Evolutionary conservation across 2,329 filamentous ascomycete genomes (phyloP), one percentile per base, ranked within the genome.

Genomic region (Bipolaris sorokiniana): DNA sequence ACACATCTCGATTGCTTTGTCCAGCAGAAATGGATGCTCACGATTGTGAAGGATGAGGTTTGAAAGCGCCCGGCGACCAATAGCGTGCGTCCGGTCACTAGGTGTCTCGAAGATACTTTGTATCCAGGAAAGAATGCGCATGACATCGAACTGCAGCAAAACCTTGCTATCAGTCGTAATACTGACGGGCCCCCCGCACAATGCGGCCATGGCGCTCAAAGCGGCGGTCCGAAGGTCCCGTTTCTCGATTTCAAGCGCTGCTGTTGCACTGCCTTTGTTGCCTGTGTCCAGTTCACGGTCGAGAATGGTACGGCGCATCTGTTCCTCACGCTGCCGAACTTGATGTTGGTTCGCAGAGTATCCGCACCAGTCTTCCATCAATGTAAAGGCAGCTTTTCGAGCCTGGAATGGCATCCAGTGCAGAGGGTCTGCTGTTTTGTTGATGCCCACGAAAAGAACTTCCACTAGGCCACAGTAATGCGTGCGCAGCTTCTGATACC

Each of bases 321-420:
- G 90, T 60, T 96, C 90, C 76, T 97, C 93, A 59, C 92, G 85
- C 56, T 89, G 88, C 5, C 88, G 86, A 38, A 97, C 90, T 63
- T 96, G 90, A 13, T 80, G 83, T 72, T 96, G 92, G 63, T 97
- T 97, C 0, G 93, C 92, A 7, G 93, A 97, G 74, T 96, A 97
- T 2, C 95, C 95, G 73, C 95, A 99, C 96, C 96, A 99, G 64
- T 98, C 94, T 77, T 99, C 95, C 93, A 99, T 98, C 46, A 99
- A 80, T 0, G 93, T 89, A 72, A 99, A 99, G 0, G 94, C 90
- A 5, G 95, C 97, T 73, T 97, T 97, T 38, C 96, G 85, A 11
- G 93, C 91, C 74, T 99, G 95, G 70, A 99, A 99, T 0, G 95
- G 93, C 86, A 99, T 95, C 94, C 95, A 99, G 31, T 92, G 86